Base-by-base conservation (phyloP, 345 rosid species). In the Excoecaria agallocha region DNA sequence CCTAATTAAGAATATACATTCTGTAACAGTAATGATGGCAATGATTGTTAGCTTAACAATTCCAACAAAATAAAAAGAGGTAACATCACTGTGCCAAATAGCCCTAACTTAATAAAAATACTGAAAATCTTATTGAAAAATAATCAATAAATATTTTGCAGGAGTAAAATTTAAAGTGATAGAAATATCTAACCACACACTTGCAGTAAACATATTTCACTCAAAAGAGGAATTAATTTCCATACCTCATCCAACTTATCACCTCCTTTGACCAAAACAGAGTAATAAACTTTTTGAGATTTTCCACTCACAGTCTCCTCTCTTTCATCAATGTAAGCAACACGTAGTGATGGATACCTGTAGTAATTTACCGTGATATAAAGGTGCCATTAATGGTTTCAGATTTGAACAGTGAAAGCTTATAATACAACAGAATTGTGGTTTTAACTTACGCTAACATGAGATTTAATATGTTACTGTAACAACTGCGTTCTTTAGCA, bases 181-280 rank as follows among this genome's bases (percentile, higher is more conserved):
- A n/a, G n/a, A n/a, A n/a, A n/a, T n/a, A 46, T 43, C 24, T 43
- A 43, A 37, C 6, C 16, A n/a, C 15, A 41, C 22, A 11, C 19
- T 24, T 41, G 69, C 8, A 75, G 37, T 38, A 49, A 46, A 30
- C 11, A 56, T 59, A 61, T 55, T 67, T 58, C 43, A 38, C 52
- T 71, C 63, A 48, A 60, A 57, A 78, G 1, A 76, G 66, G 55
- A 60, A 63, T 19, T n/a, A 56, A 9, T n/a, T 30, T 39, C 43
- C 79, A 60, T 87, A 95, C 99, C 97, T 89, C 92, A 54, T 93
- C 94, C 45, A 89, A 77, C 74, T 77, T 90, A 24, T 85, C 84
- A 57, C 89, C 89, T 71, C 98, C 99, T 79, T 95, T 95, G 79
- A 95, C 89, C 35, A 95, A 90, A 79, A 95, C 99, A 54, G 99